Conservation (phyloP, 2,329 filamentous ascomycete species). For the Ophiostoma populinum region DNA sequence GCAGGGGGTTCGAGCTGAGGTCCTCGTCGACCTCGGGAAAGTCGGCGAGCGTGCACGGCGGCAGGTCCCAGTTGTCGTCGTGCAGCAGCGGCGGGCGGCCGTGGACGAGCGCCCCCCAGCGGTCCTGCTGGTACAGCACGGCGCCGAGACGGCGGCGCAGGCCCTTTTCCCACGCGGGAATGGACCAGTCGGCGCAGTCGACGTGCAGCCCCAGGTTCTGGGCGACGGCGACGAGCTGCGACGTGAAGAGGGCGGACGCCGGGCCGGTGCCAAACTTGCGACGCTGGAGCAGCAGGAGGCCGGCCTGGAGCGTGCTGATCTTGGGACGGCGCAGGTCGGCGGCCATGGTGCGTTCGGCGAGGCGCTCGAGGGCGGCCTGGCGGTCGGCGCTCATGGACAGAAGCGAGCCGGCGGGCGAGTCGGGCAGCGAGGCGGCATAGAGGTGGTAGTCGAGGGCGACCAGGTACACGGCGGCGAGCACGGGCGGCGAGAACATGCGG, state of each 20-base stretch:
- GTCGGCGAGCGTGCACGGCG: conserved; percentile 18
- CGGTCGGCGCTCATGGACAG: neutral
- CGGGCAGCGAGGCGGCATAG: conserved; percentile 1
- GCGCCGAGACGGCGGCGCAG: conserved; percentile 72
- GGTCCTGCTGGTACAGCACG: conserved; percentile 89
- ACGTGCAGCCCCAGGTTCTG: conserved; percentile 81
- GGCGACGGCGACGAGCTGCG: conserved; percentile 69
- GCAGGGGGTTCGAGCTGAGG: neutral
- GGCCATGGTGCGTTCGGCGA: conserved; percentile 1
- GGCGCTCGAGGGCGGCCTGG: neutral
- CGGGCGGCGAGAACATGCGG: conserved; percentile 56
- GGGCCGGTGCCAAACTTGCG: conserved; percentile 36
- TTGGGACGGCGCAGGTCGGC: conserved; percentile 69
- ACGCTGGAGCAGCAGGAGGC: conserved; percentile 55
- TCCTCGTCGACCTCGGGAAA: conserved; percentile 2
- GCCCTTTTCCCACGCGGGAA: conserved; percentile 73
- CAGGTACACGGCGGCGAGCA: conserved; percentile 69
- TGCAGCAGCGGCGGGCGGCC: conserved; percentile 36
- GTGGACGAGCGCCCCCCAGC: conserved; percentile 59
- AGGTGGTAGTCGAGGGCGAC: conserved; percentile 38
- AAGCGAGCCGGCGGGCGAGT: neutral
- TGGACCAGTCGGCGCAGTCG: conserved; percentile 74
- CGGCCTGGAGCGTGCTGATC: conserved; percentile 63
- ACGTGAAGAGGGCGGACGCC: conserved; percentile 69
- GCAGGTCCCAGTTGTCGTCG: conserved; percentile 35